phyloP scores from a whole-genome alignment of 257 asterid species.

The Perilla frutescens region DNA sequence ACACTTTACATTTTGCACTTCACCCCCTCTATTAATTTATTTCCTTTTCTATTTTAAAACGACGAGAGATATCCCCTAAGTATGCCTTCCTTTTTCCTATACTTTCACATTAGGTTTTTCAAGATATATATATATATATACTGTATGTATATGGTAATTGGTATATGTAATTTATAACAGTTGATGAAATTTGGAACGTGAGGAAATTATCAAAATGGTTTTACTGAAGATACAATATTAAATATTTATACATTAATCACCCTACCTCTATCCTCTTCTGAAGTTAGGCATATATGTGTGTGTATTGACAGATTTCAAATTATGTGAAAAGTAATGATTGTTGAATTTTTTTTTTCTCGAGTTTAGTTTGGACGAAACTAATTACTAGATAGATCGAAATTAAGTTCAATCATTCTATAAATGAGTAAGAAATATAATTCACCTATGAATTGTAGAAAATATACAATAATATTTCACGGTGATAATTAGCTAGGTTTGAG shows the following conservation, averaged over 20 bases:
- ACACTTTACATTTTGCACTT: slow-evolving; percentile 35
- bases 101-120: too few species aligned
- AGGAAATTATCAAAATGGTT: background rate
- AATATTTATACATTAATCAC: background rate
- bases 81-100: too few species aligned
- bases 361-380: background rate
- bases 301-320: slow-evolving; percentile 2
- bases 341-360: background rate
- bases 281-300: background rate
- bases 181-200: too few species aligned
- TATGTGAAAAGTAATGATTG: slow-evolving; percentile 21
- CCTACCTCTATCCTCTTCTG: background rate
- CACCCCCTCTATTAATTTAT: slow-evolving; percentile 25
- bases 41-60: too few species aligned
- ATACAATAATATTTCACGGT: background rate
- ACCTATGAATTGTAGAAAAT: background rate
- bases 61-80: too few species aligned
- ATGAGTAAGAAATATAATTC: background rate
- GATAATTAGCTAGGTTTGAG: background rate
- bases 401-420: background rate
- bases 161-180: too few species aligned
- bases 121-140: too few species aligned
- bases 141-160: too few species aligned
- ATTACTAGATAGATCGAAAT: background rate
- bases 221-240: background rate